Conservation (phyloP, 257 asterid genomes). For the Plantago ovata region DNA sequence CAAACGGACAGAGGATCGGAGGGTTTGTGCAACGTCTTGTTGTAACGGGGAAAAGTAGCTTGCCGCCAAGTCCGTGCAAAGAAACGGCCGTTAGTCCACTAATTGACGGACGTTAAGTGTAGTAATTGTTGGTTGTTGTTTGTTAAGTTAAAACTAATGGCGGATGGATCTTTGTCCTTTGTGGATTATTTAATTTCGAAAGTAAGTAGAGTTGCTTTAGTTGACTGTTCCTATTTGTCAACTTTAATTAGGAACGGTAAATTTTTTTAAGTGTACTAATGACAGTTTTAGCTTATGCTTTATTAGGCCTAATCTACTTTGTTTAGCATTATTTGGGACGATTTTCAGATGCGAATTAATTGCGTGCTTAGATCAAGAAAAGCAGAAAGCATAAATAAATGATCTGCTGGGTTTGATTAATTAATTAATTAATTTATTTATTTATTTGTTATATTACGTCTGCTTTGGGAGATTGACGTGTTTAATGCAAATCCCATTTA, state of each 20-base stretch:
- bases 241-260: constrained; percentile 29
- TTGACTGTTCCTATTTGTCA: constrained; percentile 33
- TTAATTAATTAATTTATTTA: too few relatives aligned
- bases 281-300: constrained; percentile 12
- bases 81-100: constrained; percentile 78
- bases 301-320: constrained; percentile 20
- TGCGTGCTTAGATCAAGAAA: constrained; percentile 5
- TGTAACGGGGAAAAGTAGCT: constrained; percentile 65
- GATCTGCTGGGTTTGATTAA: background rate
- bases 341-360: constrained; percentile 6
- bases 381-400: background rate
- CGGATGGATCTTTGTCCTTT: background rate
- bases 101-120: constrained; percentile 70
- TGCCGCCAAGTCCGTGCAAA: constrained; percentile 97
- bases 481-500: background rate
- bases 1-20: constrained; percentile 67
- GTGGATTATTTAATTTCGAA: constrained; percentile 20
- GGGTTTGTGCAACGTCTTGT: constrained; percentile 79
- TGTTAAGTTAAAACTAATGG: background rate
- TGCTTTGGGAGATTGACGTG: background rate
- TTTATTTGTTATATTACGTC: background rate
- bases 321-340: background rate
- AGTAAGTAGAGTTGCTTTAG: constrained; percentile 34
- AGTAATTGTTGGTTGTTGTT: background rate
- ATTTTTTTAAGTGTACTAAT: constrained; percentile 27